A percentile compares a stretch with the other conserved stretches of the same genome.
Evolutionary conservation across 768 basidiomycete species (phyloP).

Genomic region (Cystofilobasidium bisporidii): DNA sequence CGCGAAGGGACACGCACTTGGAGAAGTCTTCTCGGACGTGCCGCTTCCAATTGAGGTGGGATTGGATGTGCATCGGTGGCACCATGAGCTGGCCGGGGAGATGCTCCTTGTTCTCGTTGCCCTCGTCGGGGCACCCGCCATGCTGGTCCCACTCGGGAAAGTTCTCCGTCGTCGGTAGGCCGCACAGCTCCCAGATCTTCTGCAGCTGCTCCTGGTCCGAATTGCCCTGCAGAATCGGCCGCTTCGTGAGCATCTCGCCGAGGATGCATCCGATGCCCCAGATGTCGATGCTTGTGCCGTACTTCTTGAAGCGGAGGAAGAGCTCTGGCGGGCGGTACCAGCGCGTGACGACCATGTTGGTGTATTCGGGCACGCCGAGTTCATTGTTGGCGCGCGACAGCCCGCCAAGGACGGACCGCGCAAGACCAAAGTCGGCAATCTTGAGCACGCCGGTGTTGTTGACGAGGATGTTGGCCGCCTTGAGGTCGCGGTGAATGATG

Average conservation of each 20-base stretch:
- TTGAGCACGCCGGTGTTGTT: conserved; percentile 71
- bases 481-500: conserved; percentile 97
- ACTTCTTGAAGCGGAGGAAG: conserved; percentile 74
- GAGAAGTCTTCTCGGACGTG: background rate
- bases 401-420: conserved; percentile 44
- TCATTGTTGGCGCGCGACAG: conserved; percentile 17
- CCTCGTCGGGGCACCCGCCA: conserved; percentile 35
- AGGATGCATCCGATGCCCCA: conserved; percentile 98
- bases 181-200: conserved; percentile 82
- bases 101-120: conserved; percentile 32
- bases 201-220: conserved; percentile 87
- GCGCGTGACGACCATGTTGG: conserved; percentile 82
- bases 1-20: conserved; percentile 43
- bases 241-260: conserved; percentile 87
- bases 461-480: conserved; percentile 92
- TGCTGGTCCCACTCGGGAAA: conserved; percentile 41
- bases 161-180: conserved; percentile 51
- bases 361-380: conserved; percentile 59
- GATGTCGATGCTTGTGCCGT: conserved; percentile 89
- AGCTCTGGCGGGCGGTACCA: conserved; percentile 95
- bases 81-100: conserved; percentile 13
- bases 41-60: background rate
- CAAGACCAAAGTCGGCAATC: conserved; percentile 94
- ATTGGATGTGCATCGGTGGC: conserved; percentile 2
- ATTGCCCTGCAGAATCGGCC: conserved; percentile 75